Conservation (phyloP, 2,329 filamentous ascomycete genomes). For the Pleurostoma richardsiae region DNA sequence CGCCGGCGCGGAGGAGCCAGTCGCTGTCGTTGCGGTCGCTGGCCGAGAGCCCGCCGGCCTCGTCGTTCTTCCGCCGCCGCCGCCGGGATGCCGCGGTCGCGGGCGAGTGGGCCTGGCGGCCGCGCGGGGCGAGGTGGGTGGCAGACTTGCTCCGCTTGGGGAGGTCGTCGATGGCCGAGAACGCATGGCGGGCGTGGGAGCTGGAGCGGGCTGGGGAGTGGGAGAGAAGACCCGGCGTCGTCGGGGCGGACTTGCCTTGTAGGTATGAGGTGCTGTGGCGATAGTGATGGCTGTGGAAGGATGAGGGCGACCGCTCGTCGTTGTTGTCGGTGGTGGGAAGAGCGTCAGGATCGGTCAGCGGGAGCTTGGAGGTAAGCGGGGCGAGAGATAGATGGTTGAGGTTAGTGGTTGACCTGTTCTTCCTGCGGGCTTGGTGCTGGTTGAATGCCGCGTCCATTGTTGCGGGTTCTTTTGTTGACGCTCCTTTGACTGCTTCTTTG, state of each 20-base stretch:
- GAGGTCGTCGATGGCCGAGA: constrained; percentile 24
- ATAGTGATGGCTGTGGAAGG: constrained; percentile 14
- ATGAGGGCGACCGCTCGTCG: not conserved
- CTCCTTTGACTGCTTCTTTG: not conserved
- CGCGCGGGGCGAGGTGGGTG: constrained; percentile 39
- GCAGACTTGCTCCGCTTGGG: constrained; percentile 58
- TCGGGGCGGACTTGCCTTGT: constrained; percentile 57
- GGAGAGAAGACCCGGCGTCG: constrained; percentile 58
- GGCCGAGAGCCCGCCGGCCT: constrained; percentile 18
- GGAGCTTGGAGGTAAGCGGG: constrained; percentile 58
- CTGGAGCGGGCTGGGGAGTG: constrained; percentile 47
- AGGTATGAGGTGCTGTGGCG: constrained; percentile 48
- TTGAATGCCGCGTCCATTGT: constrained; percentile 58
- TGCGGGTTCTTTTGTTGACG: constrained; percentile 2
- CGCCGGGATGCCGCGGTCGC: constrained; percentile 9
- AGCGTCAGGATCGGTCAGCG: constrained; percentile 48
- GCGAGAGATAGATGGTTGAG: constrained; percentile 57
- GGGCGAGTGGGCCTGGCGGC: constrained; percentile 8
- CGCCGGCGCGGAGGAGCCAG: constrained; percentile 61
- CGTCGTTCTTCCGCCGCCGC: constrained; percentile 22
- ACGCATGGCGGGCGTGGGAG: constrained; percentile 29
- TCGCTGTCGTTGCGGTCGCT: constrained; percentile 48
- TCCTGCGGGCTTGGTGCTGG: constrained; percentile 53
- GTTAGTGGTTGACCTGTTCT: constrained; percentile 54
- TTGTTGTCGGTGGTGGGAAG: constrained; percentile 25